A percentile compares a stretch with the other conserved stretches of the same genome.
Conservation (phyloP, 1,284 basidiomycete genomes). For the Ustilago vetiveriae region DNA sequence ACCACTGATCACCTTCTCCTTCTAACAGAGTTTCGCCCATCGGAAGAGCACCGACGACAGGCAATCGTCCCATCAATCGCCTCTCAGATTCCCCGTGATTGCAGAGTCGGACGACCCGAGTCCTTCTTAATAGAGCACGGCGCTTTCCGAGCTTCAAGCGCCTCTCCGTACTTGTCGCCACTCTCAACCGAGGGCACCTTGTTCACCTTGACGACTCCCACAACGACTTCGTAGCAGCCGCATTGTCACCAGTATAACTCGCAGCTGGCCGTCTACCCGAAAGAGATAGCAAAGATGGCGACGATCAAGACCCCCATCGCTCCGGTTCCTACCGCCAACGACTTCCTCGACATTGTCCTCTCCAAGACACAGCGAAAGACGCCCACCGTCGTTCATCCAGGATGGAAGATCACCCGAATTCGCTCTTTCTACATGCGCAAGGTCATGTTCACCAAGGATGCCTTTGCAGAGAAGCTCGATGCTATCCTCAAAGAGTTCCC, state of each 20-base stretch:
- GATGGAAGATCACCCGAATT: constrained; percentile 97
- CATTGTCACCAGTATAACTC: no score
- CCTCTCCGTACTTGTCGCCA: neutral
- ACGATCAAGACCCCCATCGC: constrained; percentile 74
- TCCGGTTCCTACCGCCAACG: constrained; percentile 91
- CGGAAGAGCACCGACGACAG: constrained; percentile 4
- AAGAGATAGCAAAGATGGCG: constrained; percentile 36
- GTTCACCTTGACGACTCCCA: neutral
- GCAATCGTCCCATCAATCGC: neutral
- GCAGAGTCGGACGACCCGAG: neutral
- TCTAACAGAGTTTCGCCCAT: no score
- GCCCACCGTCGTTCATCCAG: constrained; percentile 80
- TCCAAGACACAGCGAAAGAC: constrained; percentile 97
- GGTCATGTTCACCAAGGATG: constrained; percentile 98
- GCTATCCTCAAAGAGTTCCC: constrained; percentile 95
- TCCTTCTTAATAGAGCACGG: neutral
- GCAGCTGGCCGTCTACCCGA: neutral
- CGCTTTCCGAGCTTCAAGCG: neutral
- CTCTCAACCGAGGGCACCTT: neutral
- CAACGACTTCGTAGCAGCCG: no score
- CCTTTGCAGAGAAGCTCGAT: constrained; percentile 94
- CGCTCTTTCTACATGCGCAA: constrained; percentile 95
- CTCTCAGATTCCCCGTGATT: neutral
- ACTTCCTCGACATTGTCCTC: constrained; percentile 93
- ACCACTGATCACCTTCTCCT: no score